phyloP scores from a whole-genome alignment of 2,329 filamentous ascomycete genomes.

The Alternaria angustiovoidea region DNA sequence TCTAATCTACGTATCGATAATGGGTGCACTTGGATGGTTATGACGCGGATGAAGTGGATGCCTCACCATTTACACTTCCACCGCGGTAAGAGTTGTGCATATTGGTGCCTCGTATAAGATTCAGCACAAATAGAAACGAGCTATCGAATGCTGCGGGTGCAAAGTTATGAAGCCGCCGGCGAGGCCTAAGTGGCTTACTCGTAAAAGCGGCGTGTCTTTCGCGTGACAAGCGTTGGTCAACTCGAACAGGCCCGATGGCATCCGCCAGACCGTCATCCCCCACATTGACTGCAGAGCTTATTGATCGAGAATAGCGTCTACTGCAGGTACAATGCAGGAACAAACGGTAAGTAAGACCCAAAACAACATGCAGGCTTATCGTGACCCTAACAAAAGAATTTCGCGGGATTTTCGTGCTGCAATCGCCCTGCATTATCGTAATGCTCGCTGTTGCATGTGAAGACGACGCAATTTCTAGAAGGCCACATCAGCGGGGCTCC shows the following conservation, averaged over 20 bases:
- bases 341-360: slow-evolving; percentile 27
- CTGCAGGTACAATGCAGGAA: slow-evolving; percentile 50
- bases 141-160: slow-evolving; percentile 45
- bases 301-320: slow-evolving; percentile 43
- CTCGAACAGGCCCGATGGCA: slow-evolving; percentile 38
- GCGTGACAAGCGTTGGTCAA: slow-evolving; percentile 41
- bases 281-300: slow-evolving; percentile 41
- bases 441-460: slow-evolving; percentile 19
- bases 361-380: slow-evolving; percentile 26
- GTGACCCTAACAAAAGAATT: slow-evolving; percentile 26
- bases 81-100: slow-evolving; percentile 40
- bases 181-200: slow-evolving; percentile 28
- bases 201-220: slow-evolving; percentile 23
- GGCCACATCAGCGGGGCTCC: slow-evolving; percentile 37
- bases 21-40: slow-evolving; percentile 8
- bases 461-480: slow-evolving; percentile 41
- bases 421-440: slow-evolving; percentile 10
- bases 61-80: slow-evolving; percentile 16
- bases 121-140: slow-evolving; percentile 46
- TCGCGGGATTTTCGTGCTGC: slow-evolving; percentile 11
- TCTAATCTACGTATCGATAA: slow-evolving; percentile 31
- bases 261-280: slow-evolving; percentile 28
- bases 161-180: slow-evolving; percentile 34
- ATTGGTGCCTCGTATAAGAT: slow-evolving; percentile 37
- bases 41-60: slow-evolving; percentile 15